Base-by-base conservation (phyloP, 2,329 filamentous ascomycete genomes). In the Dothideomycetidae sp. region DNA sequence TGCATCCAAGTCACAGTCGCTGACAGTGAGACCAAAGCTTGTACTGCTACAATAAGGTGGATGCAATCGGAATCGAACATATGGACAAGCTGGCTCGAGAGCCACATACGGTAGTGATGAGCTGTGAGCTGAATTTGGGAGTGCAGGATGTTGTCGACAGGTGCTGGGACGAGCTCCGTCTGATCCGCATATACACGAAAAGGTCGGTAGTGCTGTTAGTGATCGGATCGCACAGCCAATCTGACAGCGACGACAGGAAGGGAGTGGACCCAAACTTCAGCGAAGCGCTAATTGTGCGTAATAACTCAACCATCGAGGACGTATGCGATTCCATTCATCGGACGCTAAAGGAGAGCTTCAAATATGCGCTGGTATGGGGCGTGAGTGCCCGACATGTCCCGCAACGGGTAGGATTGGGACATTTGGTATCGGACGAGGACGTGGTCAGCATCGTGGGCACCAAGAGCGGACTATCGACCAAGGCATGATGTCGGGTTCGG, bases 31-130 rank as follows among this genome's bases (percentile, higher is more conserved):
- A n/a, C 10, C 5, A 11, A 19, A 68, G 83, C 54, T 70, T 98
- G 19, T 98, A 98, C 62, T 88, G 96, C 19, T 98, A 98, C 75
- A 98, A 98, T 78, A 98, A 98, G 65, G 93, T 98, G 63, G 90
- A 98, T 64, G 79, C 75, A 57, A 82, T 98, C 43, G 88, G 81
- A 29, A 73, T 98, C 47, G 85, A 94, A 56, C 93, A 92, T 61
- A 73, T 98, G 33, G 82, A 98, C 66, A 76, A 80, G 55, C 69
- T 98, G 14, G 90, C 92, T 4, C 78, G 85, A 43, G 92, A 98
- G 62, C 83, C 85, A 3, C 70, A 96, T 58, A 96, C 92, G 0
- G 84, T 81, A 16, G 88, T 98, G 54, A 98, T 98, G 90, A 84
- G 77, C 53, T 98, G 92, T 59, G 92, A 98, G 64, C 71, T 94